Evolutionary conservation across 345 rosid species (phyloP).

Genomic region (Gossypium thurberi): DNA sequence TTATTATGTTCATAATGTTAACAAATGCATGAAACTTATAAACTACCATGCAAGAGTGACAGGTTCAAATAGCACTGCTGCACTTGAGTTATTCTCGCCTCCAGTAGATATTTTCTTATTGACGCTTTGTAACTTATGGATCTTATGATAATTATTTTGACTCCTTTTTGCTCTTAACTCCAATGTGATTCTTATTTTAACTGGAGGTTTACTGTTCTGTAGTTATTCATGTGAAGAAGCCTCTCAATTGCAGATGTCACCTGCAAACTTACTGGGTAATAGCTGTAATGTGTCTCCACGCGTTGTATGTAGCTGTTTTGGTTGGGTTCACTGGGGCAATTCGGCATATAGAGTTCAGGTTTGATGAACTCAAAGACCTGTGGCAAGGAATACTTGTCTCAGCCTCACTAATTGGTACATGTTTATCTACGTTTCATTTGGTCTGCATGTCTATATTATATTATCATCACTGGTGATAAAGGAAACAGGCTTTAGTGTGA

Average conservation of each 20-base stretch:
- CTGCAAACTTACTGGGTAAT: constrained; percentile 48
- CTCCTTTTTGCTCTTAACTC: not conserved
- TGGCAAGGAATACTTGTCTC: constrained; percentile 79
- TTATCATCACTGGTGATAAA: not conserved
- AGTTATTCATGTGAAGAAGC: constrained; percentile 59
- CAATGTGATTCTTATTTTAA: constrained; percentile 16
- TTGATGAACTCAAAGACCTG: constrained; percentile 80
- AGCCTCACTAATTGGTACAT: constrained; percentile 52
- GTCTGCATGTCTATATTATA: not conserved
- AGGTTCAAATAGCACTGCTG: not conserved
- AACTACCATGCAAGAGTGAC: not conserved
- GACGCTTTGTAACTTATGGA: not conserved
- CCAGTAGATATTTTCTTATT: not conserved
- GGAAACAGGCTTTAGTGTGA: not conserved
- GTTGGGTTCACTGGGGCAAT: constrained; percentile 53
- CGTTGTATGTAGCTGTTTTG: constrained; percentile 46
- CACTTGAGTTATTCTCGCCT: not conserved
- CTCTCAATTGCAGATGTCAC: constrained; percentile 59
- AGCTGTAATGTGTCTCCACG: constrained; percentile 53
- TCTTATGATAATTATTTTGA: not conserved
- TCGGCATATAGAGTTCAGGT: constrained; percentile 77
- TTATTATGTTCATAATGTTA: not conserved
- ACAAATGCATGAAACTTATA: not conserved
- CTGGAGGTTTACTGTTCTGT: constrained; percentile 19
- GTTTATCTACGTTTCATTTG: constrained; percentile 6